These are phyloP conservation scores for Fusarium sororula DNA, from an alignment of 2,329 filamentous ascomycete genomes.

Conservation along the genomic window DNA sequence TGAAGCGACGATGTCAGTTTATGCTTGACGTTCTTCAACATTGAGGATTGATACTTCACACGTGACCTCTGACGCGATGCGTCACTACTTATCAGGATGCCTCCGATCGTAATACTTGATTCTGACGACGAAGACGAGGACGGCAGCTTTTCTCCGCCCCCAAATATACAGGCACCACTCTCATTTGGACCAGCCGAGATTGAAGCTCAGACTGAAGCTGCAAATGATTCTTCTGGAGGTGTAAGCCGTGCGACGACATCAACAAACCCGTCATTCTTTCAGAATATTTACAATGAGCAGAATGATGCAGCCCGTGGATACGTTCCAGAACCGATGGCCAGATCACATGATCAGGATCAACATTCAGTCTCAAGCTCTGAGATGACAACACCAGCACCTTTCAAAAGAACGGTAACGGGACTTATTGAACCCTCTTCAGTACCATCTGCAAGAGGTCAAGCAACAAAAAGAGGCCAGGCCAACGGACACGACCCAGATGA, in stretches of 20 bases:
- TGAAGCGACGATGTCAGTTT: constrained; percentile 6
- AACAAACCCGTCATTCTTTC: constrained; percentile 60
- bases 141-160: constrained; percentile 33
- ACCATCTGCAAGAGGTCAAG: constrained; percentile 44
- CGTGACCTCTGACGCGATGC: constrained; percentile 5
- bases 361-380: constrained; percentile 36
- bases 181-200: background rate
- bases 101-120: constrained; percentile 48
- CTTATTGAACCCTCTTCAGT: constrained; percentile 42
- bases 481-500: constrained; percentile 31
- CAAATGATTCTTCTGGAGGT: constrained; percentile 37
- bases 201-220: constrained; percentile 3
- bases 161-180: background rate
- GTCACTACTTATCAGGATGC: constrained; percentile 27
- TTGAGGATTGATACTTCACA: background rate
- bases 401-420: constrained; percentile 41
- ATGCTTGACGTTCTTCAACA: background rate
- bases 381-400: constrained; percentile 40
- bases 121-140: constrained; percentile 54
- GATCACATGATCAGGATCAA: constrained; percentile 11
- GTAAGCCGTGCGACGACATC: constrained; percentile 50
- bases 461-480: constrained; percentile 7
- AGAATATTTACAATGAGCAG: constrained; percentile 58
- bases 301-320: constrained; percentile 45
- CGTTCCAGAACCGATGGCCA: constrained; percentile 11